Base-by-base conservation (phyloP, 2,329 filamentous ascomycete genomes). In the Exserohilum turcica region DNA sequence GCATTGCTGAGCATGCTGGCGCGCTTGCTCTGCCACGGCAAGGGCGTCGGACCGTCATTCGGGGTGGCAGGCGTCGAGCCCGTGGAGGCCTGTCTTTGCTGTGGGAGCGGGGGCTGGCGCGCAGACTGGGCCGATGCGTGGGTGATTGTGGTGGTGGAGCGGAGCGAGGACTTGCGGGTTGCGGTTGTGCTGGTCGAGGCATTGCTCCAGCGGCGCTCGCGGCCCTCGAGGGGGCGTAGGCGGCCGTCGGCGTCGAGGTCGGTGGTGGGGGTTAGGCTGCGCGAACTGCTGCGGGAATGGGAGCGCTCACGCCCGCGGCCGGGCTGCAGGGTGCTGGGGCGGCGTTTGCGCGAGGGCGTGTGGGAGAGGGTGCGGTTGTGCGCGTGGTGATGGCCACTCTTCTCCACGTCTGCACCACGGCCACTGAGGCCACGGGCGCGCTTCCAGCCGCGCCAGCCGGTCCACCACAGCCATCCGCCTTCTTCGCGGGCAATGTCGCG, bases 381-480 rank as follows among this genome's bases (percentile, higher is more conserved):
- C 12, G 33, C 47, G 24, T 46, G 54, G 24, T 32, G 43, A 12
- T 70, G 66, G 0, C 64, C 65, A 10, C 43, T 63, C 55, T 70
- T 72, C 42, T 75, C 72, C 2, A 74, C 60, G 37, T 75, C 73
- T 10, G 51, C 50, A 6, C 48, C 48, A 5, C 62, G 56, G 5
- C 61, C 51, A 6, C 59, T 62, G 45, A 72, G 48, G n/a, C 71
- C 71, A 9, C 68, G 53, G 8, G 71, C 68, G 24, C 66, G 64
- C 58, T 73, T 71, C 77, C 78, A 80, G 21, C 79, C 82, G 29
- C 83, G 78, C 82, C 89, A 91, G 0, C 90, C 89, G 1, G 91
- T 84, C 89, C 92, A 95, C 91, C 91, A 95, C 31, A 95, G 79
- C 86, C 87, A 90, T 18, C 88, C 84, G 46, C 88, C 86, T 56